Percentiles rank a stretch among this genome's conserved stretches.
These are phyloP conservation scores for Talaromyces trachyspermus DNA, from an alignment of 495 filamentous ascomycete species.

Conservation along the genomic window DNA sequence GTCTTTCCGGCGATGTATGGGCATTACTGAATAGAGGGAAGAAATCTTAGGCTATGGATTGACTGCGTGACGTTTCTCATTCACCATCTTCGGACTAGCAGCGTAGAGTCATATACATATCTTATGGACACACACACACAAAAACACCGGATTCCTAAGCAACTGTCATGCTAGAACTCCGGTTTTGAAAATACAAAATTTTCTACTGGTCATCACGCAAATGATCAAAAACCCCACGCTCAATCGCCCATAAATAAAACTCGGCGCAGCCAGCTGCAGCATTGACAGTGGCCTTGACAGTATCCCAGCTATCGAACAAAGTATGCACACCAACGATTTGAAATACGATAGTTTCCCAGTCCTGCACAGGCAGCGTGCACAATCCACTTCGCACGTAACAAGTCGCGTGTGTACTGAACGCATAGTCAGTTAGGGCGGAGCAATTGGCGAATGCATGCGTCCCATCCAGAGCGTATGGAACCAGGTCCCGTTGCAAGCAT, in stretches of 20 bases:
- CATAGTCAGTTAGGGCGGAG: conserved; percentile 11
- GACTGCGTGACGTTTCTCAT: too few relatives aligned
- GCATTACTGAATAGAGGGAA: too few relatives aligned
- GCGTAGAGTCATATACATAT: too few relatives aligned
- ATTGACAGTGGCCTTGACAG: conserved; percentile 14
- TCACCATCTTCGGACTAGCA: too few relatives aligned
- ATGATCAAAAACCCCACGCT: conserved; percentile 9
- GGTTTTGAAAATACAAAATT: too few relatives aligned
- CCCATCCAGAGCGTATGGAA: conserved; percentile 9
- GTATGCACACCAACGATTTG: conserved; percentile 14
- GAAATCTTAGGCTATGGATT: too few relatives aligned
- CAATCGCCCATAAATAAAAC: conserved; percentile 18
- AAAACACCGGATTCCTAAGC: too few relatives aligned
- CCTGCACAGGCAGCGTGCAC: conserved; percentile 12
- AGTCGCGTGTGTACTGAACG: conserved; percentile 16
- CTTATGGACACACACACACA: too few relatives aligned
- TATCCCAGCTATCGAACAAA: conserved; percentile 14
- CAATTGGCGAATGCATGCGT: conserved; percentile 8
- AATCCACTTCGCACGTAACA: conserved; percentile 18
- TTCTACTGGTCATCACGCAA: too few relatives aligned
- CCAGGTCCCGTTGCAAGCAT: conserved; percentile 14
- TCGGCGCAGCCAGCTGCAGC: conserved; percentile 13
- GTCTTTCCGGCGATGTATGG: too few relatives aligned
- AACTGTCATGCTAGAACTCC: too few relatives aligned
- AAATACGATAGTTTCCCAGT: conserved; percentile 16